Evolutionary conservation across 2,329 filamentous ascomycete species (phyloP), one percentile per base, ranked within the genome.

Genomic region (Parastagonospora nodorum): DNA sequence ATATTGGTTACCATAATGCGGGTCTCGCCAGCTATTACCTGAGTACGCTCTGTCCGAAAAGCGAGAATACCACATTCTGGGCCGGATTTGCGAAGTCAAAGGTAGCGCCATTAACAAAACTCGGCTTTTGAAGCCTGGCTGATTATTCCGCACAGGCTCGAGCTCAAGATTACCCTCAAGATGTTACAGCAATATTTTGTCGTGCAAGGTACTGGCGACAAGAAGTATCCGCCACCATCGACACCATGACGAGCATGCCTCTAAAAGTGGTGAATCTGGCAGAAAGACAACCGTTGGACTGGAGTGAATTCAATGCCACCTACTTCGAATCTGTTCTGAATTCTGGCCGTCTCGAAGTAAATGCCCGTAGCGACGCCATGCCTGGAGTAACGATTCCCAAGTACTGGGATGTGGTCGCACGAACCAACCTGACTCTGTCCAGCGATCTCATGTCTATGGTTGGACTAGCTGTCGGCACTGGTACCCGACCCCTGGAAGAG

Each of bases 181-280:
- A 66, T 2, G 54, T 62, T 0, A 66, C 68, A 1, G 42, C 50
- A 0, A 43, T 71, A 1, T 71, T 55, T 27, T 71, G 68, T 9
- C 11, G 33, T 8, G 57, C 66, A 0, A 56, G 30, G 0, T 85
- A 84, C 48, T 78, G 74, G 42, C 68, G 73, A n/a, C 79, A 82
- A 33, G 10, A 67, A 0, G 79, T 81, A 0, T 60, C 66, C 0
- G 77, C 78, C 0, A 78, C 72, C 0, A 68, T 84, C 29, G 29
- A 1, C 0, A 8, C n/a, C n/a, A n/a, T n/a, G 0, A 59, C 50
- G 0, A 46, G 29, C 16, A n/a, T 1, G 1, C 61, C 61, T 0
- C 4, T 46, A 0, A 42, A 39, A 0, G 53, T 63, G 5, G 48
- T 58, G 4, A 63, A 66, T 0, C 30, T 61, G 1, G 66, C 61